Evolutionary conservation across 306 rosid species (phyloP), one percentile per base, ranked within the genome.

Genomic region (Psophocarpus tetragonolobus): DNA sequence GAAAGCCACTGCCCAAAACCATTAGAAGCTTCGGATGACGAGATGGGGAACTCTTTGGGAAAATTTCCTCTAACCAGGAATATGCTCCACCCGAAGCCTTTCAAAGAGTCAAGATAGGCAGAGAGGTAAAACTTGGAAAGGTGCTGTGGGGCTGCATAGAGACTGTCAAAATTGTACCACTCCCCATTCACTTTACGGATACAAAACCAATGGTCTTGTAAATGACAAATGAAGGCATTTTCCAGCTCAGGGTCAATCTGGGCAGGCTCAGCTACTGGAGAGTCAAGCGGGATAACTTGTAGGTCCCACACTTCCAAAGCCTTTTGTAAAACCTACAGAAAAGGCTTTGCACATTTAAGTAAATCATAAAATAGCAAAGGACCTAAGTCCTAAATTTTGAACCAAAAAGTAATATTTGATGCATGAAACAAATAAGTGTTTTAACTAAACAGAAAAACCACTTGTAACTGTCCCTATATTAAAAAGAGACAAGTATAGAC

Each of bases 231-330:
- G 74, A 92, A 96, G 48, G 96, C 99, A 83, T 84, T 92, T 85
- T 91, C 97, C 58, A 85, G 86, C 85, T 92, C 98, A n/a, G 97
- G 99, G 78, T 96, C 98, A 42, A 96, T 88, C 84, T 92, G 99
- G 60, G 99, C 99, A 53, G 96, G 97, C 84, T 90, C 99, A 14
- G 98, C 98, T 80, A 91, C 90, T 0, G 99, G 99, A 36, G 99
- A 96, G 77, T 91, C 92, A 42, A 96, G 91, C n/a, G 99, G 98
- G 74, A 96, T 96, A 77, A 96, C 99, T 82, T 92, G 97, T 42
- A 96, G 87, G 85, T 92, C 98, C 99, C 99, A 96, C 66, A 96
- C 99, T 83, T 96, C 96, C 84, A 96, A 73, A 57, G 99, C 99
- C 90, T 87, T 96, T 81, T 96, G 91, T 78, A 96, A 85, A 79